Evolutionary conservation across 306 rosid species (phyloP).

Genomic region (Cucurbita maxima): DNA sequence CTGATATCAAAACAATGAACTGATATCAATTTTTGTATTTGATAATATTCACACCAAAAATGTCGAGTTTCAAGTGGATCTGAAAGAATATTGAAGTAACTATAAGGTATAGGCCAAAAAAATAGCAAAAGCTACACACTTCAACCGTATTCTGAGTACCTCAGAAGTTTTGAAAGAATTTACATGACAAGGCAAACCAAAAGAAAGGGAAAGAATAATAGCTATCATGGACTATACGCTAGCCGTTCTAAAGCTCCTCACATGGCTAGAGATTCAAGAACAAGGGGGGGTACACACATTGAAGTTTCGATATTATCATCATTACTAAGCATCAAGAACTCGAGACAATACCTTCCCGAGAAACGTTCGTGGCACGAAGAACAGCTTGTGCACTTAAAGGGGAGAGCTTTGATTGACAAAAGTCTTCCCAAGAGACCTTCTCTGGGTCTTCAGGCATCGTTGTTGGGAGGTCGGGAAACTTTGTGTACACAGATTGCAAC

Average conservation of each 20-base stretch:
- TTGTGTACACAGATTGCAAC: conserved; percentile 63
- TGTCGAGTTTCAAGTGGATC: not conserved
- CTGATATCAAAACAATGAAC: no score
- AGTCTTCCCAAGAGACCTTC: conserved; percentile 67
- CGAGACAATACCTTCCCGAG: conserved; percentile 56
- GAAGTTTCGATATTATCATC: not conserved
- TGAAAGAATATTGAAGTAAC: not conserved
- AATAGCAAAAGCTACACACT: conserved; percentile 23
- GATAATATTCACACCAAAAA: conserved; percentile 2
- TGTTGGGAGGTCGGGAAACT: conserved; percentile 28
- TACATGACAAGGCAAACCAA: conserved; percentile 55
- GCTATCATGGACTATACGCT: conserved; percentile 20
- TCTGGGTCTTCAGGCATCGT: conserved; percentile 27
- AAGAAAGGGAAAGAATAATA: conserved; percentile 15
- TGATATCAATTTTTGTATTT: not conserved
- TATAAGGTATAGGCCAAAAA: not conserved
- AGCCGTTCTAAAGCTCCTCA: conserved; percentile 16
- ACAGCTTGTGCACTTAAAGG: conserved; percentile 96
- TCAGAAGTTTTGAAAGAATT: conserved; percentile 41
- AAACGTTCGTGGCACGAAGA: conserved; percentile 62
- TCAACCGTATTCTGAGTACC: conserved; percentile 18
- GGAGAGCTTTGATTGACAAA: conserved; percentile 77
- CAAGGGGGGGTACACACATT: not conserved
- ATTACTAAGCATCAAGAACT: conserved; percentile 36
- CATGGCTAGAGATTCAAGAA: not conserved